phyloP scores from a whole-genome alignment of 2,329 filamentous ascomycete genomes.

The Aspergillus candidus region DNA sequence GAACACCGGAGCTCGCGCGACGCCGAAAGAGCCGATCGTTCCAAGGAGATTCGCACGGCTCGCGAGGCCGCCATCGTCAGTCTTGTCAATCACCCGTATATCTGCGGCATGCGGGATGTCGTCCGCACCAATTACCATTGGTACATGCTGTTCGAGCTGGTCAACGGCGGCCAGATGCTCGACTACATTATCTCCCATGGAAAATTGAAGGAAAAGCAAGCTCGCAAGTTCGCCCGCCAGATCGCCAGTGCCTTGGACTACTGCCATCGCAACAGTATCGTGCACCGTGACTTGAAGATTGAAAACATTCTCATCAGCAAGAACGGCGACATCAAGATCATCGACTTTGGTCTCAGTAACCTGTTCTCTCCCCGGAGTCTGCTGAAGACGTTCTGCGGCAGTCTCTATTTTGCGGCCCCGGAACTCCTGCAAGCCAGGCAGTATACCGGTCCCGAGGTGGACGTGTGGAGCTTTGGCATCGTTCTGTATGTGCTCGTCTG shows the following conservation, averaged over 20 bases:
- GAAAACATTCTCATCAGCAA: constrained; percentile 99
- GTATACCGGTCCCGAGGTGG: constrained; percentile 93
- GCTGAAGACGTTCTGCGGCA: constrained; percentile 95
- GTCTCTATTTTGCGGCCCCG: constrained; percentile 93
- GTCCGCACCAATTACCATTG: constrained; percentile 96
- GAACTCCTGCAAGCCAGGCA: constrained; percentile 89
- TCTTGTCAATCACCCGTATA: constrained; percentile 87
- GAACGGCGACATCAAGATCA: constrained; percentile 98
- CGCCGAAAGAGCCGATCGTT: constrained; percentile 86
- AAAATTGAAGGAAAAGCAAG: constrained; percentile 95
- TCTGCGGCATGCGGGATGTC: constrained; percentile 92
- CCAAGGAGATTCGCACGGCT: constrained; percentile 91
- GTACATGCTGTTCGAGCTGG: constrained; percentile 99
- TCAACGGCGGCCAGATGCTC: constrained; percentile 98
- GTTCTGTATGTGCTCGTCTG: constrained; percentile 96
- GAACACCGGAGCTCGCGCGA: constrained; percentile 68
- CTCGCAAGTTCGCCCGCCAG: constrained; percentile 93
- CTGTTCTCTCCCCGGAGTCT: constrained; percentile 80
- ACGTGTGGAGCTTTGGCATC: constrained; percentile 98
- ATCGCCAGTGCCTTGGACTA: constrained; percentile 96
- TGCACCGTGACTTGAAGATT: constrained; percentile 95
- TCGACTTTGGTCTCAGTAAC: constrained; percentile 96
- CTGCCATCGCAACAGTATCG: constrained; percentile 96
- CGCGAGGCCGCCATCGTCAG: constrained; percentile 95
- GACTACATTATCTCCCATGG: constrained; percentile 99